These are phyloP conservation scores for Tylopilus plumbeoviolaceoides DNA, from an alignment of 768 basidiomycete species.

Conservation along the genomic window DNA sequence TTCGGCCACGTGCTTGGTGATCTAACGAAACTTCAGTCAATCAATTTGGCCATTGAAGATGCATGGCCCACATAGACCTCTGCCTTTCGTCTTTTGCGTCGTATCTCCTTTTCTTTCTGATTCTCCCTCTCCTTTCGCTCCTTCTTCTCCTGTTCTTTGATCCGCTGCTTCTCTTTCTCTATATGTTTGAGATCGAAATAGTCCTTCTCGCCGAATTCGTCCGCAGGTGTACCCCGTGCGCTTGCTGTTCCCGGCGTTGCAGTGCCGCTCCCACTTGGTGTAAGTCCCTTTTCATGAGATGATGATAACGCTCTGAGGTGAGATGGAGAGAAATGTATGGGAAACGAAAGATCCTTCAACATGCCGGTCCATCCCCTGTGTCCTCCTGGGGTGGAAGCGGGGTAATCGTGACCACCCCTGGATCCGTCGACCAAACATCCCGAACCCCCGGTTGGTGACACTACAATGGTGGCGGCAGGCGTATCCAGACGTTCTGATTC, in stretches of 20 bases:
- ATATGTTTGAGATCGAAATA: constrained; percentile 31
- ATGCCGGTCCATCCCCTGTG: constrained; percentile 34
- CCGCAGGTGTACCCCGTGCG: constrained; percentile 14
- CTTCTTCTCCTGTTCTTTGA: constrained; percentile 12
- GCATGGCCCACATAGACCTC: constrained; percentile 63
- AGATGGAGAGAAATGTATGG: constrained; percentile 9
- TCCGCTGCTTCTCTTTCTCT: constrained; percentile 22
- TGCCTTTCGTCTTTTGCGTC: constrained; percentile 61
- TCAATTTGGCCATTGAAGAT: neutral
- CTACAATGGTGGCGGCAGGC: constrained; percentile 12
- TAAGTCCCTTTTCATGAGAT: constrained; percentile 3
- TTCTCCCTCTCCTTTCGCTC: constrained; percentile 32
- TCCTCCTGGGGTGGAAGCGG: constrained; percentile 6
- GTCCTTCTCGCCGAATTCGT: constrained; percentile 22
- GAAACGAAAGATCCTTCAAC: constrained; percentile 38
- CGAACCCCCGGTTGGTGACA: constrained; percentile 11
- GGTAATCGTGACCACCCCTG: neutral
- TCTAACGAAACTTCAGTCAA: constrained; percentile 38
- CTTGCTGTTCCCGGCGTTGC: constrained; percentile 18
- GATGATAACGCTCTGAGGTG: constrained; percentile 15
- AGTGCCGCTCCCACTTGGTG: constrained; percentile 16
- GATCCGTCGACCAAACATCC: neutral
- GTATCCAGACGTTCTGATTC: constrained; percentile 18
- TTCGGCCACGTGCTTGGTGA: constrained; percentile 79
- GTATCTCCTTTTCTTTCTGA: constrained; percentile 34